Evolutionary conservation across 2,329 filamentous ascomycete species (phyloP).

Genomic region (Ophiostoma himal-ulmi): DNA sequence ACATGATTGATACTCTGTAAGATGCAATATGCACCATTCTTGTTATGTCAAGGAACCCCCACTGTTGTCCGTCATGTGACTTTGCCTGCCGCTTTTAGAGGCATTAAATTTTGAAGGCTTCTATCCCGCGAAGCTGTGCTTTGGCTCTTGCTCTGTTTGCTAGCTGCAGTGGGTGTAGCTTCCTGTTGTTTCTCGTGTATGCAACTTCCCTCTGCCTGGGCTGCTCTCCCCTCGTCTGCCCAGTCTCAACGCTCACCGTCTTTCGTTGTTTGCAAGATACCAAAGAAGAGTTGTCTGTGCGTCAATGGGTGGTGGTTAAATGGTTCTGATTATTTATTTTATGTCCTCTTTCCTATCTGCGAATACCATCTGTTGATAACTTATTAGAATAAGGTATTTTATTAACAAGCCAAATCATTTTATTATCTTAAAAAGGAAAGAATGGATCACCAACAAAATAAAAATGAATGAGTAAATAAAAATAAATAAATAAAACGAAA

Average conservation of each 20-base stretch:
- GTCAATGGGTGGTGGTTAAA: neutral
- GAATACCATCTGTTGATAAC: no score
- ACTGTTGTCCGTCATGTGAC: neutral
- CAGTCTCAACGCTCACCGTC: conserved; percentile 7
- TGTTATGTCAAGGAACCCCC: neutral
- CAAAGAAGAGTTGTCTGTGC: neutral
- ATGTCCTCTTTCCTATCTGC: no score
- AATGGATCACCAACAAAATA: no score
- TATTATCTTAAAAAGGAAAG: no score
- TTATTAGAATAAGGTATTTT: no score
- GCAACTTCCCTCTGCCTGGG: neutral
- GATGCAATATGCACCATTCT: neutral
- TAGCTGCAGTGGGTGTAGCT: neutral
- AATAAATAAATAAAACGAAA: no score
- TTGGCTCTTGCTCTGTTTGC: neutral
- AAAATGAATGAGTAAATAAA: no score
- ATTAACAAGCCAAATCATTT: no score
- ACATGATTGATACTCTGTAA: neutral
- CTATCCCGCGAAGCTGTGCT: neutral
- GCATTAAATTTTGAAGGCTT: neutral
- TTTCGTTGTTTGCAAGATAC: neutral
- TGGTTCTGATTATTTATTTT: neutral
- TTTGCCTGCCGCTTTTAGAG: neutral
- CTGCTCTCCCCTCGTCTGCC: conserved; percentile 3
- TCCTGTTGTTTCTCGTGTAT: neutral